Evolutionary conservation across 257 asterid genomes (phyloP).

Genomic region (Forsythia viridissima): DNA sequence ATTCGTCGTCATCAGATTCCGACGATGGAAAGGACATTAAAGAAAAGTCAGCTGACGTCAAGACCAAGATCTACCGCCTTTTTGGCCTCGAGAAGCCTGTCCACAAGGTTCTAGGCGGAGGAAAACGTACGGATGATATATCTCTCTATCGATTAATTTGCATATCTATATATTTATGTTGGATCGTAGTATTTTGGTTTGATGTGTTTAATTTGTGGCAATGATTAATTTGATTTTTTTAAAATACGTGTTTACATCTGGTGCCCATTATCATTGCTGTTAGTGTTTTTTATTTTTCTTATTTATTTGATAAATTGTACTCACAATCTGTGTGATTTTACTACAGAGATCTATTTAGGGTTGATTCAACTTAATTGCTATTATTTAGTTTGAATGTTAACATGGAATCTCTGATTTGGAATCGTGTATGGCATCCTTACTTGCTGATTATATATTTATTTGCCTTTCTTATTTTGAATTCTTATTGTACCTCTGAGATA

Average conservation of each 20-base stretch:
- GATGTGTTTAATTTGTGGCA: conserved; percentile 2
- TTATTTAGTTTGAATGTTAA: neutral
- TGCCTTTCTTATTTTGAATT: neutral
- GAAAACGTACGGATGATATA: conserved; percentile 61
- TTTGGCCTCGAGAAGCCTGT: conserved; percentile 87
- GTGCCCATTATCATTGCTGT: neutral
- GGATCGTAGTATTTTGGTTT: neutral
- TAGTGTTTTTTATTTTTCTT: neutral
- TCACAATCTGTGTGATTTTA: neutral
- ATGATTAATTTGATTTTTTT: neutral
- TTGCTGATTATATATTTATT: neutral
- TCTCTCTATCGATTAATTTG: neutral
- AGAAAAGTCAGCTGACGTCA: conserved; percentile 43
- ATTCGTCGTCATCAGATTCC: conserved; percentile 76
- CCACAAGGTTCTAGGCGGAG: conserved; percentile 84
- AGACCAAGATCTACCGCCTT: conserved; percentile 83
- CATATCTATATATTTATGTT: neutral
- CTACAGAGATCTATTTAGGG: conserved; percentile 1
- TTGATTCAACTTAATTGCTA: neutral
- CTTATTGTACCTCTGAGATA: neutral
- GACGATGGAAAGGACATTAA: conserved; percentile 55
- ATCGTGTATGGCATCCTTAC: neutral
- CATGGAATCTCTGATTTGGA: conserved; percentile 7
- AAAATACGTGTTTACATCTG: neutral
- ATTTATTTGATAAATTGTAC: neutral